These are phyloP conservation scores for Letharia columbiana DNA, from an alignment of 495 filamentous ascomycete species.

Conservation along the genomic window DNA sequence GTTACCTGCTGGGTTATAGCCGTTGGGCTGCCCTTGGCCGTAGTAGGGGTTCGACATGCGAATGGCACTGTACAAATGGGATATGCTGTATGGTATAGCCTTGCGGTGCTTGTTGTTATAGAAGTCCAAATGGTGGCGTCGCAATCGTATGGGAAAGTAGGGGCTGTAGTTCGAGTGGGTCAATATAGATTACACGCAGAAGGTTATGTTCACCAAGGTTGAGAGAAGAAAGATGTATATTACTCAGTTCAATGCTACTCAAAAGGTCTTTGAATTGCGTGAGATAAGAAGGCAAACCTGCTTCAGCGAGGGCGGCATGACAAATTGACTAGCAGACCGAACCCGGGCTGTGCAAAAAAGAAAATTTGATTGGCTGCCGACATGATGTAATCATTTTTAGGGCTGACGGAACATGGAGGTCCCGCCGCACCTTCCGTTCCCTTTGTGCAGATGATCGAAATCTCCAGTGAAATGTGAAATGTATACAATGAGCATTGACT, in stretches of 20 bases:
- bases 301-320: not conserved
- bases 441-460: too few species aligned
- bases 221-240: not conserved
- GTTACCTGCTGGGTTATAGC: not conserved
- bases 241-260: too few species aligned
- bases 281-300: not conserved
- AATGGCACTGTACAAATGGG: not conserved
- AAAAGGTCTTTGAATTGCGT: not conserved
- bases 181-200: not conserved
- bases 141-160: not conserved
- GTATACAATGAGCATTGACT: too few species aligned
- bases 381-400: not conserved
- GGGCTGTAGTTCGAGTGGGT: not conserved
- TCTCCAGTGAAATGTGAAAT: too few species aligned
- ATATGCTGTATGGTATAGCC: not conserved
- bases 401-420: not conserved
- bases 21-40: not conserved
- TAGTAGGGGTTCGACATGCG: constrained; percentile 7
- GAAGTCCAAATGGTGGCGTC: not conserved
- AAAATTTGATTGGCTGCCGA: not conserved
- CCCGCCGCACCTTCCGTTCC: too few species aligned
- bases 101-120: not conserved
- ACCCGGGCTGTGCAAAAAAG: not conserved
- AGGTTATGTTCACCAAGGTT: not conserved
- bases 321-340: not conserved